A percentile compares a stretch with the other conserved stretches of the same genome.
phyloP scores from a whole-genome alignment of 1,284 basidiomycete genomes.

The Microbotryomycetes sp. region DNA sequence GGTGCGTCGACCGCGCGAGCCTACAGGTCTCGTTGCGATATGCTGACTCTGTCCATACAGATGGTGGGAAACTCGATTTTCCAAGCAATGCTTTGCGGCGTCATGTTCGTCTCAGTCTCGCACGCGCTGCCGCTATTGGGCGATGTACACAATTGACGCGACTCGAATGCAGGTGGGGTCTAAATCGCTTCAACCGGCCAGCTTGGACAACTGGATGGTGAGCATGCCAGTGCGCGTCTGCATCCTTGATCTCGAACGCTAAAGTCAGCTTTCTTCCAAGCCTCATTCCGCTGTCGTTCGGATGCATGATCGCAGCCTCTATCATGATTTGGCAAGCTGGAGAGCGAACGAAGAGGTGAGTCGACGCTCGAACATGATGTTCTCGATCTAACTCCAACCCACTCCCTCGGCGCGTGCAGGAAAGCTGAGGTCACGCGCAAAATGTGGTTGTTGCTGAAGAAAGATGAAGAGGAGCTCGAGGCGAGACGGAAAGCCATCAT shows the following conservation, averaged over 20 bases:
- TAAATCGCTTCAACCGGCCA: constrained; percentile 12
- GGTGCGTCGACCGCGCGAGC: neutral
- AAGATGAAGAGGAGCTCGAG: constrained; percentile 13
- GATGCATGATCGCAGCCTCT: constrained; percentile 9
- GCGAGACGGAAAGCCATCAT: constrained; percentile 2
- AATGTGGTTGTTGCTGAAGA: constrained; percentile 11
- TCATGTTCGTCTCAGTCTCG: constrained; percentile 1
- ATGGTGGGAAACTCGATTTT: constrained; percentile 14
- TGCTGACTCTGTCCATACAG: neutral
- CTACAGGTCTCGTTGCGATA: too few species aligned
- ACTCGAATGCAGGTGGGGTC: neutral
- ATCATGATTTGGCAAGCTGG: constrained; percentile 11
- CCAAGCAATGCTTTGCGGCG: constrained; percentile 11
- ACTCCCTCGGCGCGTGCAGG: neutral
- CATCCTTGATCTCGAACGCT: neutral
- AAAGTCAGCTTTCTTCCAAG: neutral
- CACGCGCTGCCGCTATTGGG: neutral
- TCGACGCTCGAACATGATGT: neutral
- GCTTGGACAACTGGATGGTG: constrained; percentile 15
- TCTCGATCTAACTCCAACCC: neutral
- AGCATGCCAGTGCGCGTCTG: too few species aligned
- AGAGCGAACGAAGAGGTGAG: constrained; percentile 12
- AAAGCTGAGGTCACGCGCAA: constrained; percentile 13
- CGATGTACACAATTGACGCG: too few species aligned
- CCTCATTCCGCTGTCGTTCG: constrained; percentile 11